Percentiles rank a stretch among this genome's conserved stretches.
Conservation (phyloP, 2,329 filamentous ascomycete species). For the Alternaria hordeiaustralica region DNA sequence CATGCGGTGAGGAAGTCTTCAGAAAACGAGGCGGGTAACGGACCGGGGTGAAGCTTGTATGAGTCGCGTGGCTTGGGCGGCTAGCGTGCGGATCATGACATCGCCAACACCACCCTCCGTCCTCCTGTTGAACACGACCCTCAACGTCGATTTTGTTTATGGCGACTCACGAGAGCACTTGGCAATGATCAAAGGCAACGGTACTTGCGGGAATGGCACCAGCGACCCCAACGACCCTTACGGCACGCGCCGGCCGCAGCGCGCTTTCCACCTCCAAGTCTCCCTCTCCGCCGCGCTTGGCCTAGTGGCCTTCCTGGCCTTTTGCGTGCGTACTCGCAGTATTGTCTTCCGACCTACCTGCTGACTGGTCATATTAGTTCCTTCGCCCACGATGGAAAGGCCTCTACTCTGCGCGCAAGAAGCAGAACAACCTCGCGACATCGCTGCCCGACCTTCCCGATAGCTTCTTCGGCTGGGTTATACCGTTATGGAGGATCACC, state of each 20-base stretch:
- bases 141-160: slow-evolving; percentile 17
- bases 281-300: slow-evolving; percentile 75
- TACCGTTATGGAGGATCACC: slow-evolving; percentile 79
- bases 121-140: slow-evolving; percentile 8
- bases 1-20: not conserved
- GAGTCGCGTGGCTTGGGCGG: slow-evolving; percentile 4
- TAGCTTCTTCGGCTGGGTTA: slow-evolving; percentile 91
- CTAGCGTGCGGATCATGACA: slow-evolving; percentile 16
- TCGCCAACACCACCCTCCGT: slow-evolving; percentile 4
- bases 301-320: slow-evolving; percentile 72
- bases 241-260: slow-evolving; percentile 44
- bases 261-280: slow-evolving; percentile 67
- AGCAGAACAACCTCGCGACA: slow-evolving; percentile 69
- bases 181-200: slow-evolving; percentile 29
- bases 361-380: slow-evolving; percentile 61
- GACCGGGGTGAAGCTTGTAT: not conserved
- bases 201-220: slow-evolving; percentile 19
- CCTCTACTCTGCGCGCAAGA: slow-evolving; percentile 88
- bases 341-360: not conserved
- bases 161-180: slow-evolving; percentile 8
- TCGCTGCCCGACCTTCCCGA: slow-evolving; percentile 80
- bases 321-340: slow-evolving; percentile 66
- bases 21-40: not conserved
- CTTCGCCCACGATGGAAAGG: slow-evolving; percentile 90
- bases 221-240: slow-evolving; percentile 32